Percentiles rank a stretch among this genome's conserved stretches.
phyloP scores from a whole-genome alignment of 2,329 filamentous ascomycete species.

The Cryoendolithus antarcticus region DNA sequence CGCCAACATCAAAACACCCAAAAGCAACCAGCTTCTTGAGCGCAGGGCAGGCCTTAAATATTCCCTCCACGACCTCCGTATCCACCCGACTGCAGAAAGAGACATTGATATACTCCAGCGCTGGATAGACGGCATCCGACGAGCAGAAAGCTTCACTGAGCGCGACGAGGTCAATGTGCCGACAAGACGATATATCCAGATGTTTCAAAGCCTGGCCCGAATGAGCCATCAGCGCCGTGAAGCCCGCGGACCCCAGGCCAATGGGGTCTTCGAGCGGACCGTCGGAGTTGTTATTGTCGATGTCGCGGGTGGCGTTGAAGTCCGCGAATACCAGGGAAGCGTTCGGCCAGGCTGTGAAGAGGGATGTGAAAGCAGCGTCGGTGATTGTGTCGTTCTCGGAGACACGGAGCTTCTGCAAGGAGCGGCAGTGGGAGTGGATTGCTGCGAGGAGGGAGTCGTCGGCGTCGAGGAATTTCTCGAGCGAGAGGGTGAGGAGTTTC shows the following conservation, averaged over 20 bases:
- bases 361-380: conserved; percentile 56
- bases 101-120: conserved; percentile 55
- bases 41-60: conserved; percentile 35
- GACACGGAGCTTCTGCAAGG: conserved; percentile 66
- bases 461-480: conserved; percentile 54
- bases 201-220: conserved; percentile 54
- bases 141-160: conserved; percentile 63
- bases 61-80: conserved; percentile 40
- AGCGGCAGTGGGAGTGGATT: conserved; percentile 57
- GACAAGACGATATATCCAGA: conserved; percentile 71
- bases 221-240: conserved; percentile 72
- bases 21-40: conserved; percentile 47
- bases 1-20: conserved; percentile 48
- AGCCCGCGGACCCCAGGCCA: conserved; percentile 64
- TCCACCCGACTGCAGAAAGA: conserved; percentile 44
- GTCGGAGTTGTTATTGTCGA: conserved; percentile 59
- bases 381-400: conserved; percentile 64
- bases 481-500: conserved; percentile 62
- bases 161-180: conserved; percentile 61
- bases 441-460: conserved; percentile 58
- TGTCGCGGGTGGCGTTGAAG: conserved; percentile 62
- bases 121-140: conserved; percentile 45
- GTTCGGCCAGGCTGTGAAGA: conserved; percentile 71
- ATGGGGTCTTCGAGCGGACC: conserved; percentile 45
- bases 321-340: conserved; percentile 58